Conservation (phyloP, 352 stramenopile species). For the Phytophthora pinifolia region DNA sequence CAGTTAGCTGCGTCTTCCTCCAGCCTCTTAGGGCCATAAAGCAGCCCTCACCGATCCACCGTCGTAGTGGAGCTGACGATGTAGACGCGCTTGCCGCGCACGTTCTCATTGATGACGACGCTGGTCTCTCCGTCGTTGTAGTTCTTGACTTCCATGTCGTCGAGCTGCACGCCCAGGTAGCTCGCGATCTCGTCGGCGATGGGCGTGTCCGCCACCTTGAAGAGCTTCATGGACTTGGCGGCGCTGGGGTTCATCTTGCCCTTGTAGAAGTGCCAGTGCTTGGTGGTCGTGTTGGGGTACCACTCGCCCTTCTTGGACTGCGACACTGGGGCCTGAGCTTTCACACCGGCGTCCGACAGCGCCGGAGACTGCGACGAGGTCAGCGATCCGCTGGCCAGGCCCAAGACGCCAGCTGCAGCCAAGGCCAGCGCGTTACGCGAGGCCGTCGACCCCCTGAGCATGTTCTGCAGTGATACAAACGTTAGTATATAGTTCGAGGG, state of each 20-base stretch:
- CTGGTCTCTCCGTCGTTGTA: slow-evolving; percentile 88
- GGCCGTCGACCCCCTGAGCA: slow-evolving; percentile 14
- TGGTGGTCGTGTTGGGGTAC: slow-evolving; percentile 83
- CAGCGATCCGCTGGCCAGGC: slow-evolving; percentile 33
- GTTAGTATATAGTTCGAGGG: neutral
- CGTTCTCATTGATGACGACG: slow-evolving; percentile 70
- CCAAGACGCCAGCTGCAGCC: slow-evolving; percentile 36
- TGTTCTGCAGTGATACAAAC: slow-evolving; percentile 25
- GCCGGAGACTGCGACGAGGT: slow-evolving; percentile 13
- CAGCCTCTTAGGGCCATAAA: neutral
- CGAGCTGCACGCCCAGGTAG: slow-evolving; percentile 80
- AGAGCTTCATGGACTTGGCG: slow-evolving; percentile 87
- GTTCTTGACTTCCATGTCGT: slow-evolving; percentile 80
- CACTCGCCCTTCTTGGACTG: slow-evolving; percentile 38
- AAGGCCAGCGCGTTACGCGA: slow-evolving; percentile 30
- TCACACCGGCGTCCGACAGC: slow-evolving; percentile 9
- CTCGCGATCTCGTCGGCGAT: slow-evolving; percentile 84
- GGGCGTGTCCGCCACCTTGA: slow-evolving; percentile 86
- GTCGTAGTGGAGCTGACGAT: slow-evolving; percentile 88
- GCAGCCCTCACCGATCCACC: slow-evolving; percentile 61
- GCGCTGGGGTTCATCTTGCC: slow-evolving; percentile 83
- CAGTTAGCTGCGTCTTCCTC: slow-evolving; percentile 3
- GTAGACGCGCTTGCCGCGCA: slow-evolving; percentile 83
- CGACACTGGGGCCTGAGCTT: slow-evolving; percentile 4
- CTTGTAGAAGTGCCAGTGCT: slow-evolving; percentile 89